Base-by-base conservation (phyloP, 768 basidiomycete species). In the Auricularia auricula-judae region DNA sequence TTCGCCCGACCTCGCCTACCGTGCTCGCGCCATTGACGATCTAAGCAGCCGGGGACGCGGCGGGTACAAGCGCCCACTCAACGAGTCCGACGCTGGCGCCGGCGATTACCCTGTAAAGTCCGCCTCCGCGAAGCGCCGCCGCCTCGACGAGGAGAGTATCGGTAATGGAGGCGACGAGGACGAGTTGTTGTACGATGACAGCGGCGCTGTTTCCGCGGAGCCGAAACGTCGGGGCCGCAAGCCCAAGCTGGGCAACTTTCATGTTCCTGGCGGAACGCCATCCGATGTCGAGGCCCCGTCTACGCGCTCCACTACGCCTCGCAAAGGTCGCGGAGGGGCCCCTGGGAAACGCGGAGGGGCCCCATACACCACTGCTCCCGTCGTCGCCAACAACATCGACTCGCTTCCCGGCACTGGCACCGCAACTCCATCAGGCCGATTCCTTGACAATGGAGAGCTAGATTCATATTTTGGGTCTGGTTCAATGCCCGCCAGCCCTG, bases 381-480 rank as follows among this genome's bases (percentile, higher is more conserved):
- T 68, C 74, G 34, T 62, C 66, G 51, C 72, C 74, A 33, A 67
- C 74, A 42, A 39, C 75, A 75, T 39, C 65, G 67, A 16, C 66
- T 69, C 3, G 76, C 77, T 0, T 35, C 79, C 84, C 33, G 86
- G 86, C n/a, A 89, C 91, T 75, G 77, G 80, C 12, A 88, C 89
- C 5, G 88, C 89, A 21, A 77, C 78, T 11, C 79, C 81, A 61
- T 92, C 90, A 4, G 78, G 87, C n/a, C 86, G 87, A 33, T 74
- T 33, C 18, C 21, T 63, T 43, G 42, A 62, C 35, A 33, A 62
- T 43, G 62, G 35, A 14, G 60, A 60, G 58, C 60, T 21, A 44
- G 65, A 53, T 35, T 44, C n/a, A 16, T 36, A n/a, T 65, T 54
- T 42, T 35, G 61, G 47, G 18, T 65, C 47, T 1, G 47, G 47